A percentile compares a stretch with the other conserved stretches of the same genome.
phyloP scores from a whole-genome alignment of 257 asterid genomes.

The Datura wrightii region DNA sequence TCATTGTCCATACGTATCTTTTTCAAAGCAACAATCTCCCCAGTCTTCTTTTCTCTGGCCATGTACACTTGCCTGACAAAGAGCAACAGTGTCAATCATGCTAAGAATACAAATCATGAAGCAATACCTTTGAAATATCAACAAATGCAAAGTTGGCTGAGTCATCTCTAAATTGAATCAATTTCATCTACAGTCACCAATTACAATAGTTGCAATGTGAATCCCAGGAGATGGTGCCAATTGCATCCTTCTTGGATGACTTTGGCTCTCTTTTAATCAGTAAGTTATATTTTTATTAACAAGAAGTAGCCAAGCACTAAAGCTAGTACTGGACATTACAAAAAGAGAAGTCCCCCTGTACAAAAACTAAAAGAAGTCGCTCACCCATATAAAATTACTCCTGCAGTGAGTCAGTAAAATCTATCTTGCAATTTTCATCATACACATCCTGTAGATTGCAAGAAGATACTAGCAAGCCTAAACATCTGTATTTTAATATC shows the following conservation, averaged over 20 bases:
- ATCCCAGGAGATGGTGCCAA: background rate
- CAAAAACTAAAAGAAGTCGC: background rate
- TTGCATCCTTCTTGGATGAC: background rate
- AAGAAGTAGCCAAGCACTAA: background rate
- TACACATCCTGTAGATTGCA: background rate
- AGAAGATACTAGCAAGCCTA: background rate
- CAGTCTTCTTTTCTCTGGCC: constrained; percentile 85
- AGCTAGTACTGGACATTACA: background rate
- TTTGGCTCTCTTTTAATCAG: background rate
- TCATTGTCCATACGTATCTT: constrained; percentile 98
- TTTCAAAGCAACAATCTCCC: constrained; percentile 92
- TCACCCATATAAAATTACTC: background rate
- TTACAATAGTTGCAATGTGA: constrained; percentile 9
- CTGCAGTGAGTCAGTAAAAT: constrained; percentile 4
- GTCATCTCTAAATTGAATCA: constrained; percentile 8
- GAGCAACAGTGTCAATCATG: constrained; percentile 25
- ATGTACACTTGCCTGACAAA: constrained; percentile 83
- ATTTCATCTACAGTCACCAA: constrained; percentile 1
- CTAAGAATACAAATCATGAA: constrained; percentile 26
- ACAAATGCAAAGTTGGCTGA: background rate
- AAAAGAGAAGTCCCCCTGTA: background rate
- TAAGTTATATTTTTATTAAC: constrained; percentile 8
- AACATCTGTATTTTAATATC: background rate
- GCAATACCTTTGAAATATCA: constrained; percentile 22
- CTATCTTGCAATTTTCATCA: constrained; percentile 21